A percentile compares a stretch with the other conserved stretches of the same genome.
phyloP scores from a whole-genome alignment of 169 alveolate species.

The Cryptosporidium bovis region DNA sequence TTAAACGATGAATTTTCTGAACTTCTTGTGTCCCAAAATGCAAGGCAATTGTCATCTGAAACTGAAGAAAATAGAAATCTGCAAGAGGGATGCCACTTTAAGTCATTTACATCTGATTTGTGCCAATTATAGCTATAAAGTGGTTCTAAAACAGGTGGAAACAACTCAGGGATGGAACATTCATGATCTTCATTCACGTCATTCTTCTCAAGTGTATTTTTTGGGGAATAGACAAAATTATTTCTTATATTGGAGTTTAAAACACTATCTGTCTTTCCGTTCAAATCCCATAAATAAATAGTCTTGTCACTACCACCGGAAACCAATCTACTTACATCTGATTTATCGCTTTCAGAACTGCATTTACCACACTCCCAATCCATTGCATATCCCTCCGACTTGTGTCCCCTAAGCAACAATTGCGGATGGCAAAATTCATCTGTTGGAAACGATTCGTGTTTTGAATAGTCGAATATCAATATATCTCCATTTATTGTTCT shows the following conservation, averaged over 20 bases:
- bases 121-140: constrained; percentile 78
- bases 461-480: constrained; percentile 90
- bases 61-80: constrained; percentile 82
- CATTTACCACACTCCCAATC: constrained; percentile 83
- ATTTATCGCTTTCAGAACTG: constrained; percentile 21
- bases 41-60: constrained; percentile 82
- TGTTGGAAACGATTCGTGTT: constrained; percentile 91
- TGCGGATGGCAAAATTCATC: constrained; percentile 90
- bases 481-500: constrained; percentile 90
- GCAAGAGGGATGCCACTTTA: constrained; percentile 79
- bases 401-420: constrained; percentile 89
- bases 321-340: constrained; percentile 82
- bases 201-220: no score
- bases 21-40: constrained; percentile 84
- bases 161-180: constrained; percentile 50
- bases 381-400: constrained; percentile 91
- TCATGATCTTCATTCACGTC: background rate
- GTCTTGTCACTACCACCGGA: constrained; percentile 92
- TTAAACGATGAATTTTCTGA: constrained; percentile 62
- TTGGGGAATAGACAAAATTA: constrained; percentile 8
- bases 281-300: constrained; percentile 91
- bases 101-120: constrained; percentile 84
- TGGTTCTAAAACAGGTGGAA: constrained; percentile 69
- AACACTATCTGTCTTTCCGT: constrained; percentile 65
- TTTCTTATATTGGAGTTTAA: constrained; percentile 28